Evolutionary conservation across 1,139 yeast genomes (phyloP), one percentile per base, ranked within the genome.

Genomic region (Taphrina sp.): DNA sequence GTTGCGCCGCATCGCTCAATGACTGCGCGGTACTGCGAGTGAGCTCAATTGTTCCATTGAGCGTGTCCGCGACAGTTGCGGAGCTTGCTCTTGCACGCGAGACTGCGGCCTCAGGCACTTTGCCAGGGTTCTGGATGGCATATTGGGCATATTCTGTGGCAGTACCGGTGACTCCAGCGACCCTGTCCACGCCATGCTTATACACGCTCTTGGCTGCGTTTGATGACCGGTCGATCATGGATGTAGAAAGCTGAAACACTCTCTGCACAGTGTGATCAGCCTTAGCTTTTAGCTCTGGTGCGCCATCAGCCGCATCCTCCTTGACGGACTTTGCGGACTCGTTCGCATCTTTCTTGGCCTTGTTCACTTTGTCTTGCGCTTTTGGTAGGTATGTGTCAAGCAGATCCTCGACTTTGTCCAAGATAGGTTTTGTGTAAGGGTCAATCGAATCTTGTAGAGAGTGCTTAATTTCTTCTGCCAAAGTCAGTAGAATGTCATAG

Each of bases 321-420:
- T 20, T 28, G 3, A 12, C 44, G 31, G 33, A 20, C 26, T 39
- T 19, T 7, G 31, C 42, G 10, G 17, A 19, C 4, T 7, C 42
- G 31, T 47, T 45, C 28, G 53, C 44, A 20, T 19, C 29, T 22
- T 47, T 20, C 29, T 43, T 43, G 49, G 49, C 49, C 12, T 28
- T 38, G 17, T 34, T 35, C 14, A 26, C 14, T 22, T 39, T 49
- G 20, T 37, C 46, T 24, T 41, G 39, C 5, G 45, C 41, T 24
- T 49, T 29, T 28, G 56, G 56, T 3, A 52, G 56, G 23, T 52
- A 52, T 16, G 56, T 52, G 22, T 52, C 49, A 10, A 52, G 29
- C n/a, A 43, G 34, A 36, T 23, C 49, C 16, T 52, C 56, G 16
- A 52, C 56, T 19, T 26, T 23, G 22, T 52, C 49, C 7, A 52